Percentiles rank a stretch among this genome's conserved stretches.
phyloP scores from a whole-genome alignment of 345 rosid genomes.

The Raphanus sativus region DNA sequence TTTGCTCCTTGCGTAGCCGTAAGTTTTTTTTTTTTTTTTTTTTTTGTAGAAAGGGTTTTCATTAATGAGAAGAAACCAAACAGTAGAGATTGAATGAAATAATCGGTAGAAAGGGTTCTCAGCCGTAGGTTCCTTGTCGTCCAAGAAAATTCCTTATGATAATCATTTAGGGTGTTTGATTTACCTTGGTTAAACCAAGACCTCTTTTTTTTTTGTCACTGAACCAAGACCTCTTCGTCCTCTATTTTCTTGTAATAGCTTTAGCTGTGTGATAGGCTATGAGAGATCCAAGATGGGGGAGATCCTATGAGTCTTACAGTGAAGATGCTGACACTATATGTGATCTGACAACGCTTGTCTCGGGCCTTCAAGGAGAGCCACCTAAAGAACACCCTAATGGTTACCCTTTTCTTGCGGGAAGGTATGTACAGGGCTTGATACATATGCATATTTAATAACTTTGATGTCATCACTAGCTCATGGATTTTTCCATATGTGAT shows the following conservation, averaged over 20 bases:
- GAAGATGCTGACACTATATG: slow-evolving; percentile 57
- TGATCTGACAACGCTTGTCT: slow-evolving; percentile 59
- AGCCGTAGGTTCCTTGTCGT: not conserved
- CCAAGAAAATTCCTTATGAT: too few species aligned
- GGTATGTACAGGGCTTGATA: slow-evolving; percentile 43
- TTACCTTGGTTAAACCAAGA: not conserved
- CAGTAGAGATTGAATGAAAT: not conserved
- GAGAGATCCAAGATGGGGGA: slow-evolving; percentile 91
- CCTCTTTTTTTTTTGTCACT: too few species aligned
- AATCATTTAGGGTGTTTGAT: too few species aligned
- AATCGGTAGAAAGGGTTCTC: not conserved
- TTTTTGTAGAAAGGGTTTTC: too few species aligned
- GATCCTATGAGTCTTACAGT: slow-evolving; percentile 82
- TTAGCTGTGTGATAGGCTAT: not conserved
- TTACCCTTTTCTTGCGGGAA: slow-evolving; percentile 62
- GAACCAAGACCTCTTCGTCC: too few species aligned
- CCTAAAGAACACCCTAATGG: slow-evolving; percentile 55
- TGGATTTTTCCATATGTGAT: not conserved
- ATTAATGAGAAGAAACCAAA: too few species aligned
- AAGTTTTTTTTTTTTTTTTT: slow-evolving; percentile 35
- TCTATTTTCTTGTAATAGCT: not conserved
- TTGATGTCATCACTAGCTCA: not conserved
- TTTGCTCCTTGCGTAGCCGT: slow-evolving; percentile 92
- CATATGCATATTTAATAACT: not conserved
- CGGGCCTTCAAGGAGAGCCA: slow-evolving; percentile 77